These are phyloP conservation scores for Dendrostoma leiphaemia DNA, from an alignment of 2,329 filamentous ascomycete species.

Conservation along the genomic window DNA sequence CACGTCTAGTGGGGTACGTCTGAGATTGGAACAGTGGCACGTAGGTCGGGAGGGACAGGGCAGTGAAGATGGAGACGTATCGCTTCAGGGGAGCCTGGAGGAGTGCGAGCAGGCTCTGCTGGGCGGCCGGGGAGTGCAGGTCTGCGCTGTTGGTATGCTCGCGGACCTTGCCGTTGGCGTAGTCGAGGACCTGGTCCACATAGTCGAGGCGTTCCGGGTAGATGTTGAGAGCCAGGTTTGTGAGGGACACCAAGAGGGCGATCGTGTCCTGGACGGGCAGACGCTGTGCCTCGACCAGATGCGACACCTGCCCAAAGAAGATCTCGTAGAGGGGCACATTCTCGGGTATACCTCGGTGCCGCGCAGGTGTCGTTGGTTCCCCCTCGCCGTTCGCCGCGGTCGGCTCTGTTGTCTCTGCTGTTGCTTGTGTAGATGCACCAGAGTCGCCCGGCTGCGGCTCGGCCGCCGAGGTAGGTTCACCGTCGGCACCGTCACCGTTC, in stretches of 20 bases:
- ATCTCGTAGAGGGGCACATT: conserved; percentile 93
- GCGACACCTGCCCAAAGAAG: conserved; percentile 94
- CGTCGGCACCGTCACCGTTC: conserved; percentile 33
- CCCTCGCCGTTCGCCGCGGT: conserved; percentile 49
- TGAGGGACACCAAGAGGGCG: conserved; percentile 87
- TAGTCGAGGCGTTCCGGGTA: conserved; percentile 93
- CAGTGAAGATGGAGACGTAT: conserved; percentile 95
- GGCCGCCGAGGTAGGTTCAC: conserved; percentile 32
- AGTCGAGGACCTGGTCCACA: conserved; percentile 89
- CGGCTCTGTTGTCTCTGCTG: conserved; percentile 45
- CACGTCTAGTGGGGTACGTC: conserved; percentile 86
- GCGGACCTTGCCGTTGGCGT: conserved; percentile 79
- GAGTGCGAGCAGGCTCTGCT: conserved; percentile 84
- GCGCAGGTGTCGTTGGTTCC: conserved; percentile 28
- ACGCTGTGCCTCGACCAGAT: conserved; percentile 85
- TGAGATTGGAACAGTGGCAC: conserved; percentile 87
- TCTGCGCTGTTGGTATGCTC: conserved; percentile 96
- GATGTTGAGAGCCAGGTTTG: conserved; percentile 91
- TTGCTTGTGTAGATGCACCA: conserved; percentile 35
- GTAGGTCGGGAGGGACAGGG: conserved; percentile 86
- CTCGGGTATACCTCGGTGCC: conserved; percentile 59
- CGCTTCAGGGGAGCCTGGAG: conserved; percentile 87
- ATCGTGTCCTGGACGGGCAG: conserved; percentile 94
- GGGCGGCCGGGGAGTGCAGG: conserved; percentile 80
- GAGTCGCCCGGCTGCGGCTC: conserved; percentile 30